A percentile compares a stretch with the other conserved stretches of the same genome.
Conservation (phyloP, 2,329 filamentous ascomycete species). For the Hypoxylon sp. region DNA sequence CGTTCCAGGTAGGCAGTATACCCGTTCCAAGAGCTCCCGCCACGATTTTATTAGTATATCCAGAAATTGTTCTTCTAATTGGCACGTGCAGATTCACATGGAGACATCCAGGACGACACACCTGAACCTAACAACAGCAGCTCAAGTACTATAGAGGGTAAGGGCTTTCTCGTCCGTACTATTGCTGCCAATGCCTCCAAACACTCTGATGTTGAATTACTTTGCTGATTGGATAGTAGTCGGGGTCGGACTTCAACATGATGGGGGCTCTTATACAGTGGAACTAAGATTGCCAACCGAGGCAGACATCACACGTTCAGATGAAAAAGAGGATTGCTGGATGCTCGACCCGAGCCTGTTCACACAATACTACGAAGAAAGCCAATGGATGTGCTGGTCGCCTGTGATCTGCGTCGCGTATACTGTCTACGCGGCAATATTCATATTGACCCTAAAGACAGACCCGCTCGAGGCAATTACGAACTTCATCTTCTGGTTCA, state of each 20-base stretch:
- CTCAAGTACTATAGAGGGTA: slow-evolving; percentile 10
- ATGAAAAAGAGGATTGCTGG: background rate
- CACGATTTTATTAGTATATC: background rate
- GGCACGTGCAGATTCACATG: background rate
- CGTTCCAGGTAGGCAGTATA: slow-evolving; percentile 3
- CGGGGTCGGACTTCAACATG: background rate
- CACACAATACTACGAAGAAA: slow-evolving; percentile 17
- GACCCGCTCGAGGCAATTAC: slow-evolving; percentile 7
- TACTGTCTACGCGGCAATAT: background rate
- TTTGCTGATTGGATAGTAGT: slow-evolving; percentile 2
- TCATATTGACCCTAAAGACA: background rate
- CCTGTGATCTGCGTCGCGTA: slow-evolving; percentile 17
- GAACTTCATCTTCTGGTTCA: slow-evolving; percentile 5
- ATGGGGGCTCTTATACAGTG: background rate
- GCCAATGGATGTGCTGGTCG: slow-evolving; percentile 16
- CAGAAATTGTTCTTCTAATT: background rate
- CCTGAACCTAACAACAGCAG: background rate
- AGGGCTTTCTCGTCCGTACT: background rate
- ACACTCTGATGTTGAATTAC: background rate
- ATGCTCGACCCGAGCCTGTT: slow-evolving; percentile 8
- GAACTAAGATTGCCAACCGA: background rate
- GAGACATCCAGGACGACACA: background rate
- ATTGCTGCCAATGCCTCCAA: background rate
- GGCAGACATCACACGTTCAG: too few species aligned
- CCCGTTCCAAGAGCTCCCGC: background rate